These are phyloP conservation scores for Vaccinium vitisidaea DNA, from an alignment of 148 eudicot species.

Conservation along the genomic window DNA sequence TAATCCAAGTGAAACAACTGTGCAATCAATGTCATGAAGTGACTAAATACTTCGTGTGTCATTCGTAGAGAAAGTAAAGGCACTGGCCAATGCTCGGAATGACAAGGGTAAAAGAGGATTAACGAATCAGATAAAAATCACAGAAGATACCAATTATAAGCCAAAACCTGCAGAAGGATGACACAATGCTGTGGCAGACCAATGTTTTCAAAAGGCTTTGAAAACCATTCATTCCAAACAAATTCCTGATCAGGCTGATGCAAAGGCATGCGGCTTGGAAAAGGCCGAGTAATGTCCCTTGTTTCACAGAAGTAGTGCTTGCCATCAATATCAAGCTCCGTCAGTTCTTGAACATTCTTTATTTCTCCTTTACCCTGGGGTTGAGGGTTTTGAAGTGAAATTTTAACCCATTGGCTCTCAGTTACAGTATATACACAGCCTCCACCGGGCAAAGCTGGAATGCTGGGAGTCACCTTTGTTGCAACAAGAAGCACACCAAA, in stretches of 20 bases:
- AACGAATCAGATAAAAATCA: constrained; percentile 14
- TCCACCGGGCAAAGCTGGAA: constrained; percentile 84
- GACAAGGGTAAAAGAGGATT: constrained; percentile 7
- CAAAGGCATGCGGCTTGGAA: constrained; percentile 79
- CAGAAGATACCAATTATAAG: constrained; percentile 22
- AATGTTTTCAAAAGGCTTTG: constrained; percentile 70
- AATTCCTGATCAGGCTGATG: constrained; percentile 90
- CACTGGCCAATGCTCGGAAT: not conserved
- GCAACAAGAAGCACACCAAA: constrained; percentile 83
- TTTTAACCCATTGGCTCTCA: constrained; percentile 90
- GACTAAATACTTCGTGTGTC: not conserved
- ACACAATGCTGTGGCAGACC: constrained; percentile 91
- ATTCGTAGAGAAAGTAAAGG: not conserved
- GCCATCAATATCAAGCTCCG: constrained; percentile 91
- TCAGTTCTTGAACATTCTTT: constrained; percentile 74
- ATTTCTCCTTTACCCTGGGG: constrained; percentile 85
- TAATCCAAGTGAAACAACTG: not conserved
- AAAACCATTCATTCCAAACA: constrained; percentile 93
- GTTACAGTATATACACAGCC: constrained; percentile 80
- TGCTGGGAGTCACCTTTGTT: constrained; percentile 68
- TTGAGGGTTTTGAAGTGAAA: constrained; percentile 83
- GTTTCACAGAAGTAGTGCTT: constrained; percentile 92
- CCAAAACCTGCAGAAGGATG: constrained; percentile 78
- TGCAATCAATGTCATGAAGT: not conserved
- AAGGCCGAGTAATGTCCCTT: constrained; percentile 89